phyloP scores from a whole-genome alignment of 1,139 yeast genomes.

The Wickerhamomyces sp. region DNA sequence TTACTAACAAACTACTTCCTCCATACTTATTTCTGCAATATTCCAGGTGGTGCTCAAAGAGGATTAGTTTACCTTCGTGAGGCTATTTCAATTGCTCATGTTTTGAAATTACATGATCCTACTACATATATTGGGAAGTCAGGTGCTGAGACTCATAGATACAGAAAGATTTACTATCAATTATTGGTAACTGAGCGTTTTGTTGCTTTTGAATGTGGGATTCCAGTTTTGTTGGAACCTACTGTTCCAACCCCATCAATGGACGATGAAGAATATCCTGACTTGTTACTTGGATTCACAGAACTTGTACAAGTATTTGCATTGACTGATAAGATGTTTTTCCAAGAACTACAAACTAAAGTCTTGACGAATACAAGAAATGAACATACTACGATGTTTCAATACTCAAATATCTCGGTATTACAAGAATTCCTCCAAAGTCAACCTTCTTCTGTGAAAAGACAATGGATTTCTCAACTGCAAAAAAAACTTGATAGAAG shows the following conservation, averaged over 20 bases:
- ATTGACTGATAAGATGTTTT: conserved; percentile 19
- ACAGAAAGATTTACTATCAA: conserved; percentile 20
- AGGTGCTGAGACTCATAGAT: conserved; percentile 17
- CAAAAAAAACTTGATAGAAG: conserved; percentile 15
- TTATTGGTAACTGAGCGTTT: conserved; percentile 20
- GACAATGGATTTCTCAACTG: conserved; percentile 16
- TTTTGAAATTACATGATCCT: conserved; percentile 18
- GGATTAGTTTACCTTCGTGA: conserved; percentile 20
- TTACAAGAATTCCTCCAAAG: conserved; percentile 16
- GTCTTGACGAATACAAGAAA: conserved; percentile 7
- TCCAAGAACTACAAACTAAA: conserved; percentile 16
- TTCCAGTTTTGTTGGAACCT: conserved; percentile 21
- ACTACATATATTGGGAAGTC: conserved; percentile 7
- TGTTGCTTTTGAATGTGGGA: conserved; percentile 15
- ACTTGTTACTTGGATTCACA: conserved; percentile 18
- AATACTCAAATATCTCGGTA: conserved; percentile 12
- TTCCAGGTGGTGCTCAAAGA: conserved; percentile 10
- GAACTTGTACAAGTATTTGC: conserved; percentile 20
- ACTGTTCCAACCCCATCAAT: conserved; percentile 18
- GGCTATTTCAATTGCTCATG: conserved; percentile 19
- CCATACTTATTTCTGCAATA: conserved; percentile 18
- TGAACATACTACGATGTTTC: conserved; percentile 5
- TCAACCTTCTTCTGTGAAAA: conserved; percentile 14
- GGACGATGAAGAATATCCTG: conserved; percentile 22
- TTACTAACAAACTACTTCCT: conserved; percentile 18